These are phyloP conservation scores for Melampsora americana DNA, from an alignment of 1,284 basidiomycete species.

Conservation along the genomic window DNA sequence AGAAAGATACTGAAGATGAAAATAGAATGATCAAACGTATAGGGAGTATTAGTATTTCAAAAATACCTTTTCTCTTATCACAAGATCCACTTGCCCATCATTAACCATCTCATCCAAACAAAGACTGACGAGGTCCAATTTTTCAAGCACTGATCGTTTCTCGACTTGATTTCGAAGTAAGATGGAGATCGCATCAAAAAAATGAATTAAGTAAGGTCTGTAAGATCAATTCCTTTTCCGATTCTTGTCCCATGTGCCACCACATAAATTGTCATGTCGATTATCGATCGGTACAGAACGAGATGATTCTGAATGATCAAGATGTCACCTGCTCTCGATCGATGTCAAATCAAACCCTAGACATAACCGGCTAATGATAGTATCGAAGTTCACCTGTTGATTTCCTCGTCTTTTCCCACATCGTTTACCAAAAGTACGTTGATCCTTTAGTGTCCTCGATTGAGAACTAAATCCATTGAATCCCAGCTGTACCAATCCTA, in stretches of 20 bases:
- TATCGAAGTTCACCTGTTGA: constrained; percentile 71
- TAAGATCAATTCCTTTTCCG: constrained; percentile 96
- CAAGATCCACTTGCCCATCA: constrained; percentile 67
- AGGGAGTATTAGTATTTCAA: constrained; percentile 26
- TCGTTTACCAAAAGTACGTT: constrained; percentile 90
- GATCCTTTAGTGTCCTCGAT: constrained; percentile 77
- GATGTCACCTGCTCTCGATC: constrained; percentile 70
- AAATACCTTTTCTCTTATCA: not conserved
- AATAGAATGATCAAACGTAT: not conserved
- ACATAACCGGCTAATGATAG: not conserved
- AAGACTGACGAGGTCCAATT: constrained; percentile 84
- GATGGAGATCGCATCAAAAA: constrained; percentile 76
- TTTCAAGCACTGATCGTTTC: constrained; percentile 91
- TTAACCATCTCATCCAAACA: constrained; percentile 97
- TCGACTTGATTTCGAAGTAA: constrained; percentile 88
- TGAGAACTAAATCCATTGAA: constrained; percentile 59
- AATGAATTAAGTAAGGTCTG: constrained; percentile 77
- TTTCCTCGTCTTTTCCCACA: constrained; percentile 93
- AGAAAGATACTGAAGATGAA: constrained; percentile 73
- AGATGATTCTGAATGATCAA: constrained; percentile 87
- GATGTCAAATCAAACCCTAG: not conserved
- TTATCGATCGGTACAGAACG: constrained; percentile 86
- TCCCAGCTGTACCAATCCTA: constrained; percentile 32
- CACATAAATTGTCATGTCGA: constrained; percentile 94
- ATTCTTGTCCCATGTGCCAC: constrained; percentile 77